Base-by-base conservation (phyloP, 441 rosid genomes). In the Eutrema salsugineum region DNA sequence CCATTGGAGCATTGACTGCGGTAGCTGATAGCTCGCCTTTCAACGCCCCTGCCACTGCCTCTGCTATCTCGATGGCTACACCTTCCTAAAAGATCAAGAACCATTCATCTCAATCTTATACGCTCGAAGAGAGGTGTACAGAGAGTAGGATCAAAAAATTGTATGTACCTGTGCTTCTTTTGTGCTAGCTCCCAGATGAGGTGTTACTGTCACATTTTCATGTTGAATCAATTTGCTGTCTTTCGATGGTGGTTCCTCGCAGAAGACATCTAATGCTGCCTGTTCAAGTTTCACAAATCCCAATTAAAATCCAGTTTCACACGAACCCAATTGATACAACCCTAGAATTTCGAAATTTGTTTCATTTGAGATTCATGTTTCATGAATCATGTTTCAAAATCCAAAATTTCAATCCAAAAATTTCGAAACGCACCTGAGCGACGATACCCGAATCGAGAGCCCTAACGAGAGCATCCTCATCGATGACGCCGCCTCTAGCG, bases 101-200 rank as follows among this genome's bases (percentile, higher is more conserved):
- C 36, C 66, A 47, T 43, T 48, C 49, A 5, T 56, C 12, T 28
- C 16, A 42, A 7, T 9, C 22, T 14, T 5, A 24, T 28, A 28
- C 47, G 38, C 27, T 32, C 24, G 6, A 19, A 65, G 3, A 19
- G 53, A 40, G 11, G 3, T 57, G 33, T 49, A 38, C 0, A 8
- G 9, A 15, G 51, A 27, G 40, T 6, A 43, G 46, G 17, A 8
- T 11, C n/a, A 72, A 3, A 6, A 58, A 58, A 67, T 68, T 20
- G 6, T 28, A 64, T 51, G 24, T 28, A 83, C 91, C 82, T 87
- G 91, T 67, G 92, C 92, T 82, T 88, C 93, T 72, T 86, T 87
- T 49, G 93, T 87, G 80, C 93, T 85, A 54, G 93, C 90, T 77
- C 93, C 93, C 6, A 88, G 90, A 73, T 88, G 93, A 70, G 93